Base-by-base conservation (phyloP, 805 yeast genomes). In the Pichia eremophila region DNA sequence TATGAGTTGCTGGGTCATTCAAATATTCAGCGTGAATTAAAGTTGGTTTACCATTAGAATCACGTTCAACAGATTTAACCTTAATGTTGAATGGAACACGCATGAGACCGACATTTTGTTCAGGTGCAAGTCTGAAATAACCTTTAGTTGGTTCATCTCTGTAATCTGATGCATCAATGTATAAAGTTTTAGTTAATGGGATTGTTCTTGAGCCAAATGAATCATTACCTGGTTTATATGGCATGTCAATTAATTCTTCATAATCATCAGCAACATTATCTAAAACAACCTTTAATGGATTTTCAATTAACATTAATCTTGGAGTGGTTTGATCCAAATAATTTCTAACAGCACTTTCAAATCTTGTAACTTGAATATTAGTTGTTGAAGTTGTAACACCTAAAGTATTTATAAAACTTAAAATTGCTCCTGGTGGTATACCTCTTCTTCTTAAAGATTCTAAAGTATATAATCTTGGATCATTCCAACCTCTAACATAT, bases 361-460 rank as follows among this genome's bases (percentile, higher is more conserved):
- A 89, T 64, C 99, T 76, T 10, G 79, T 78, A 18, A 78, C 84
- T 72, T 93, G 98, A 63, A 93, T 93, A 61, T 87, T 88, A 39
- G 96, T 83, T 41, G 90, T 85, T 41, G 91, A 75, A 2, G 98
- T 93, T 39, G 99, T 93, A 48, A 93, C 99, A 61, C 99, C 99
- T 57, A 93, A 76, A 41, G 96, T 91, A 65, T 90, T 87, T 61
- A 93, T 85, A 65, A 93, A 93, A 32, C 89, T 78, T 63, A 93
- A 74, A 64, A 93, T 87, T 29, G 98, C 97, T 41, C 98, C 97
- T 12, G 99, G 99, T 56, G 99, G 99, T 9, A 93, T 83, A 71
- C 99, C 99, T 64, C 99, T 86, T 65, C 99, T 85, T 63, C 88
- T 83, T 51, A 93, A 80, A 45, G 93, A 96, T 57, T 89, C 99